A percentile compares a stretch with the other conserved stretches of the same genome.
These are phyloP conservation scores for Phoenix roebelenii DNA, from an alignment of 176 grass and related monocot species.

Conservation along the genomic window DNA sequence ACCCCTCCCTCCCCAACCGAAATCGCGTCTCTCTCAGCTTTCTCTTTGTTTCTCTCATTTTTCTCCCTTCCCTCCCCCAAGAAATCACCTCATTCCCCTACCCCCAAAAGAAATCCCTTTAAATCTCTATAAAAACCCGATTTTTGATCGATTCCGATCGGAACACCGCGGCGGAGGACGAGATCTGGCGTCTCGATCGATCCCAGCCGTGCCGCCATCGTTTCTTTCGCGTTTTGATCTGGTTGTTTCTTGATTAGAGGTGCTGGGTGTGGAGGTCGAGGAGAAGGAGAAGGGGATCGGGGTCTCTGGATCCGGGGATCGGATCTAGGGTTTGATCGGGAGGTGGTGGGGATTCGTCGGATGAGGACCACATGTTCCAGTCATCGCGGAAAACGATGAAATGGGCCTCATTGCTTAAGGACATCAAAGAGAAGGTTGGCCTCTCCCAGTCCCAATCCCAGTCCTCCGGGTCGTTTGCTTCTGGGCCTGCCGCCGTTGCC, in stretches of 20 bases:
- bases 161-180: not conserved
- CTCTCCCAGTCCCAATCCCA: conserved; percentile 38
- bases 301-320: conserved; percentile 31
- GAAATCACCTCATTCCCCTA: not conserved
- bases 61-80: not conserved
- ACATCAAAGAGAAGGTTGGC: conserved; percentile 71
- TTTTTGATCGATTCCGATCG: not conserved
- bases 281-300: not conserved
- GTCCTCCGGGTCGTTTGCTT: conserved; percentile 17
- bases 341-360: conserved; percentile 22
- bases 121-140: not conserved
- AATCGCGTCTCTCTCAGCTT: not conserved
- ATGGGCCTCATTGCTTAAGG: conserved; percentile 99
- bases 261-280: not conserved
- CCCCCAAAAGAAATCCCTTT: not conserved
- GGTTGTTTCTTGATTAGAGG: not conserved
- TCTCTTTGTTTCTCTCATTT: not conserved
- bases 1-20: not conserved
- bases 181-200: conserved; percentile 6
- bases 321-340: conserved; percentile 53
- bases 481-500: conserved; percentile 24
- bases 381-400: conserved; percentile 49
- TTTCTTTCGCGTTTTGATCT: not conserved
- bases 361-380: conserved; percentile 67
- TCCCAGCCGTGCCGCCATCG: not conserved